These are phyloP conservation scores for Candida odintsovae DNA, from an alignment of 805 yeast species.

Conservation along the genomic window DNA sequence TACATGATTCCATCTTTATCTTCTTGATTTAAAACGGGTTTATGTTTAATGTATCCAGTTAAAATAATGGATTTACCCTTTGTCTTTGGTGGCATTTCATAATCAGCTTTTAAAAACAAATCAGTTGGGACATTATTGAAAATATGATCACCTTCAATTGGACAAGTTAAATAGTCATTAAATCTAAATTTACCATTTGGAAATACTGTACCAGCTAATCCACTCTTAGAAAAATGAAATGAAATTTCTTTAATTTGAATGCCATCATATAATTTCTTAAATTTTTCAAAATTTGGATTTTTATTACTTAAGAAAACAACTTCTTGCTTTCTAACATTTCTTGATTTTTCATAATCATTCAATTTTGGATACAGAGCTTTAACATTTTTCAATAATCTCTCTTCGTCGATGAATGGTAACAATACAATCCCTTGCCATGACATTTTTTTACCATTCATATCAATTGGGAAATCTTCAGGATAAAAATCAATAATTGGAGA, in stretches of 20 bases:
- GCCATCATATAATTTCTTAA: constrained; percentile 28
- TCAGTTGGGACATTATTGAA: constrained; percentile 37
- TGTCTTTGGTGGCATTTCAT: constrained; percentile 52
- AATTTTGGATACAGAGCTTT: constrained; percentile 55
- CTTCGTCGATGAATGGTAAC: constrained; percentile 85
- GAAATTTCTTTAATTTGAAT: constrained; percentile 23
- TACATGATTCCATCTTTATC: constrained; percentile 60
- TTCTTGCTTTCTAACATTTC: constrained; percentile 70
- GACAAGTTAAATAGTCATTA: constrained; percentile 28
- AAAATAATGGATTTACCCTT: constrained; percentile 76
- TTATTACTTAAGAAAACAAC: constrained; percentile 61
- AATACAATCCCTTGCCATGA: constrained; percentile 93
- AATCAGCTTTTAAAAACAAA: constrained; percentile 40
- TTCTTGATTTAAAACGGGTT: constrained; percentile 54
- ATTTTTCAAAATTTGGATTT: constrained; percentile 40
- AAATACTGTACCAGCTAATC: constrained; percentile 53
- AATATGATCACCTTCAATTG: constrained; percentile 27
- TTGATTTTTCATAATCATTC: constrained; percentile 57
- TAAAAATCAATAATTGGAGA: constrained; percentile 83
- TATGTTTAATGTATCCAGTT: constrained; percentile 68
- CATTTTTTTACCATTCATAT: constrained; percentile 94
- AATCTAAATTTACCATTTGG: constrained; percentile 29
- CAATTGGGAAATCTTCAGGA: constrained; percentile 82
- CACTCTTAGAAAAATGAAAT: constrained; percentile 46
- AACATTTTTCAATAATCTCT: constrained; percentile 63